Conservation (phyloP, 805 yeast genomes). For the Candida methanosorbosa region DNA sequence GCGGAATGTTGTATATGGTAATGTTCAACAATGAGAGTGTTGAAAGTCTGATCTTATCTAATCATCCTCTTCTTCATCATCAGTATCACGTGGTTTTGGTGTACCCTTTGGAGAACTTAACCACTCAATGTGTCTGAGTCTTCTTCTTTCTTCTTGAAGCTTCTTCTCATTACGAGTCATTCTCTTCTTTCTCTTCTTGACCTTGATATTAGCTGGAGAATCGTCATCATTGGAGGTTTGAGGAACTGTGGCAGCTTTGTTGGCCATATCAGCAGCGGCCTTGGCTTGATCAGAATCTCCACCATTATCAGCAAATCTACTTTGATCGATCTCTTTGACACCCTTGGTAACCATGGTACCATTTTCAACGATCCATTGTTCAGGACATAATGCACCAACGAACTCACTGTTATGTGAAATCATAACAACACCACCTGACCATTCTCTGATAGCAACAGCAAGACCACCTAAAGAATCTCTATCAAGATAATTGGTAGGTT, state of each 20-base stretch:
- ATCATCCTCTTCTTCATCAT: constrained; percentile 63
- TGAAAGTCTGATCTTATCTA: too few species aligned
- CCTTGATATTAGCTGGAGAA: constrained; percentile 94
- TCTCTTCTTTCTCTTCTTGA: constrained; percentile 90
- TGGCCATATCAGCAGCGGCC: constrained; percentile 35
- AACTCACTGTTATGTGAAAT: constrained; percentile 96
- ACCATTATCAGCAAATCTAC: constrained; percentile 78
- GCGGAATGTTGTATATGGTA: too few species aligned
- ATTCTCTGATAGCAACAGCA: constrained; percentile 95
- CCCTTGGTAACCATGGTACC: constrained; percentile 86
- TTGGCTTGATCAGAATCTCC: constrained; percentile 34
- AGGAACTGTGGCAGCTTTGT: constrained; percentile 36
- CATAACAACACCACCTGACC: constrained; percentile 98
- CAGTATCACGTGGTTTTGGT: constrained; percentile 89
- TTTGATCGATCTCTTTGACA: constrained; percentile 60
- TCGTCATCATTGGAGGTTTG: constrained; percentile 60
- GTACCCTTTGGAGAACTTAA: constrained; percentile 95
- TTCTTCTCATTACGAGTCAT: constrained; percentile 95
- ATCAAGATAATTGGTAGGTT: constrained; percentile 97
- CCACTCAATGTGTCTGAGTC: constrained; percentile 93
- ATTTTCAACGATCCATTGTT: constrained; percentile 95
- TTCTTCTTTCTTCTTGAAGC: constrained; percentile 83
- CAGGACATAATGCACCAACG: constrained; percentile 96
- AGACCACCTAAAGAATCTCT: constrained; percentile 97
- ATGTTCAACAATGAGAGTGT: too few species aligned